A percentile compares a stretch with the other conserved stretches of the same genome.
Conservation (phyloP, 106 monocot genomes). For the Dendrobium officinale region DNA sequence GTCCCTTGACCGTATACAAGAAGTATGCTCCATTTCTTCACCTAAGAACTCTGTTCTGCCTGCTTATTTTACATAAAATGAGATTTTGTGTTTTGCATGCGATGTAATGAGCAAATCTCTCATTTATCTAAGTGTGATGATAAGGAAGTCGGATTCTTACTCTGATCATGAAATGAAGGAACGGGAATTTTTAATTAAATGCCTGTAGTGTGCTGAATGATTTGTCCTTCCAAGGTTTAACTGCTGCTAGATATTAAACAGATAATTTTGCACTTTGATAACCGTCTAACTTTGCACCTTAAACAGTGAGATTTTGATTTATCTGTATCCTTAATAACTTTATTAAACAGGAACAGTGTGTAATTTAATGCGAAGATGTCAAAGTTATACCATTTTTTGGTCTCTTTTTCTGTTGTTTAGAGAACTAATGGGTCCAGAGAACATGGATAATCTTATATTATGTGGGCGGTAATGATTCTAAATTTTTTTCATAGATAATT, state of each 20-base stretch:
- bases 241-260: neutral
- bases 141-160: neutral
- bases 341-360: too few species aligned
- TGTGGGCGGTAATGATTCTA: too few species aligned
- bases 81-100: neutral
- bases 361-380: too few species aligned
- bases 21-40: slow-evolving; percentile 27
- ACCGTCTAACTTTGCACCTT: too few species aligned
- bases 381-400: too few species aligned
- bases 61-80: neutral
- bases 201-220: neutral
- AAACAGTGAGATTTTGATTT: too few species aligned
- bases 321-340: too few species aligned
- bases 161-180: neutral
- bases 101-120: neutral
- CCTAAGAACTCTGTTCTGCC: neutral
- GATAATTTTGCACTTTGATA: neutral
- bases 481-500: too few species aligned
- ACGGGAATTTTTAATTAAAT: neutral
- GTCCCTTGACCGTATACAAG: slow-evolving; percentile 66
- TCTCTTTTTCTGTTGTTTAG: too few species aligned
- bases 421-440: too few species aligned
- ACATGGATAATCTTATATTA: too few species aligned
- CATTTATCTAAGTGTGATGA: neutral
- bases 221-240: neutral